Percentiles rank a stretch among this genome's conserved stretches.
Conservation (phyloP, 768 basidiomycete genomes). For the Macrolepiota fuliginosa region DNA sequence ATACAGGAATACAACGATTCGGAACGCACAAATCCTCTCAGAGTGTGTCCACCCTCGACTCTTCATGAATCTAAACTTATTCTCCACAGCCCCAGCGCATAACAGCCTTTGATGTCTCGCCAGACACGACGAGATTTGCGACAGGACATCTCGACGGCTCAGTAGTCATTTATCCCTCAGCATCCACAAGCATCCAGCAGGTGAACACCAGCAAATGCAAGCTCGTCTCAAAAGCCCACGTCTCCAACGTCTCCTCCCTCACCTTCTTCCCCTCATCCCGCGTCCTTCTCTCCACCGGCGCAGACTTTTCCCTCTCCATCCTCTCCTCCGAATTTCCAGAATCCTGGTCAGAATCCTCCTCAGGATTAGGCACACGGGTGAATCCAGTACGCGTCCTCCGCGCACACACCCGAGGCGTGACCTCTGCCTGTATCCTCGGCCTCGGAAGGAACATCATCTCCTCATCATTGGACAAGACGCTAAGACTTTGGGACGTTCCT, state of each 20-base stretch:
- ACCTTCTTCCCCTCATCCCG: constrained; percentile 70
- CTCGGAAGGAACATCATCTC: constrained; percentile 68
- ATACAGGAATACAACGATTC: constrained; percentile 48
- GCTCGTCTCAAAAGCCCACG: constrained; percentile 39
- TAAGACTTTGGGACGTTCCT: constrained; percentile 40
- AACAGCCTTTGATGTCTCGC: constrained; percentile 61
- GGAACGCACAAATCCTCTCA: constrained; percentile 38
- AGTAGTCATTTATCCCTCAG: constrained; percentile 46
- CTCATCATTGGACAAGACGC: constrained; percentile 62
- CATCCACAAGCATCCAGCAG: constrained; percentile 18
- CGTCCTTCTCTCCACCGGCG: constrained; percentile 67
- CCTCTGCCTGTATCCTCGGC: constrained; percentile 60
- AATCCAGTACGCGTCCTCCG: constrained; percentile 56
- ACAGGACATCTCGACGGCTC: constrained; percentile 58
- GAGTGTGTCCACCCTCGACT: constrained; percentile 24
- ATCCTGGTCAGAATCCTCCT: constrained; percentile 3
- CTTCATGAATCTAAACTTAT: not conserved
- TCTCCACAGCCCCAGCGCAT: constrained; percentile 48
- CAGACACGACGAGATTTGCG: constrained; percentile 49
- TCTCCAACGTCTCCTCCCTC: constrained; percentile 38
- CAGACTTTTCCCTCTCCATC: constrained; percentile 66
- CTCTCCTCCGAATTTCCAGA: constrained; percentile 53
- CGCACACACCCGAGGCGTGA: constrained; percentile 66
- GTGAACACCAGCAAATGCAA: constrained; percentile 28
- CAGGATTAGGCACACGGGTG: constrained; percentile 29